Evolutionary conservation across 129 eudicot genomes (phyloP).

Genomic region (Lonicera japonica): DNA sequence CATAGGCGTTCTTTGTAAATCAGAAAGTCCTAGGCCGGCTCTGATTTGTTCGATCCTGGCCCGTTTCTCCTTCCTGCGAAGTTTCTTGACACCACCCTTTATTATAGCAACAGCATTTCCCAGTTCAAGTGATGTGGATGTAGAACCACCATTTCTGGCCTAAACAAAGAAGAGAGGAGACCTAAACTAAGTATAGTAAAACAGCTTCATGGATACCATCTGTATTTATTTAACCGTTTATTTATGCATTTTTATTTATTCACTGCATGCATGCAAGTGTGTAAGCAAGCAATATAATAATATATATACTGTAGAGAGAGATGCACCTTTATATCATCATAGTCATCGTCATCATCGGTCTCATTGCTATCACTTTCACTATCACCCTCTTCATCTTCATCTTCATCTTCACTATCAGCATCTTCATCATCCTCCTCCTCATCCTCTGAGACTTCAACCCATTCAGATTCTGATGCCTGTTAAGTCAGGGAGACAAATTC

Average conservation of each 20-base stretch:
- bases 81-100: constrained; percentile 77
- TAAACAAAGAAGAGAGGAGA: constrained; percentile 20
- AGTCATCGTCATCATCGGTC: constrained; percentile 56
- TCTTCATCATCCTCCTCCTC: constrained; percentile 78
- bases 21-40: constrained; percentile 97
- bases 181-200: background rate
- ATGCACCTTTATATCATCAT: constrained; percentile 52
- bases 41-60: constrained; percentile 93
- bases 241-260: too few species aligned
- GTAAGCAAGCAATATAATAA: too few species aligned
- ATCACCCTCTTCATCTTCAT: constrained; percentile 39
- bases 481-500: background rate
- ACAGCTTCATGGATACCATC: background rate
- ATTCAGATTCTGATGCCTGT: constrained; percentile 95
- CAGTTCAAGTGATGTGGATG: constrained; percentile 27
- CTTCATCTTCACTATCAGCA: constrained; percentile 42
- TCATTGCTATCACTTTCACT: constrained; percentile 57
- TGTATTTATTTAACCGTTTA: background rate
- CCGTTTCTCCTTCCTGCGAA: constrained; percentile 86
- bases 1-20: constrained; percentile 87
- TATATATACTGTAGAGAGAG: constrained; percentile 7
- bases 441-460: constrained; percentile 87
- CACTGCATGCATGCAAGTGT: too few species aligned
- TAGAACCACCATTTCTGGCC: constrained; percentile 35
- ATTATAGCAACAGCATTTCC: constrained; percentile 94